A percentile compares a stretch with the other conserved stretches of the same genome.
Evolutionary conservation across 495 filamentous ascomycete species (phyloP).

Genomic region (Hypoxylon cercidicola): DNA sequence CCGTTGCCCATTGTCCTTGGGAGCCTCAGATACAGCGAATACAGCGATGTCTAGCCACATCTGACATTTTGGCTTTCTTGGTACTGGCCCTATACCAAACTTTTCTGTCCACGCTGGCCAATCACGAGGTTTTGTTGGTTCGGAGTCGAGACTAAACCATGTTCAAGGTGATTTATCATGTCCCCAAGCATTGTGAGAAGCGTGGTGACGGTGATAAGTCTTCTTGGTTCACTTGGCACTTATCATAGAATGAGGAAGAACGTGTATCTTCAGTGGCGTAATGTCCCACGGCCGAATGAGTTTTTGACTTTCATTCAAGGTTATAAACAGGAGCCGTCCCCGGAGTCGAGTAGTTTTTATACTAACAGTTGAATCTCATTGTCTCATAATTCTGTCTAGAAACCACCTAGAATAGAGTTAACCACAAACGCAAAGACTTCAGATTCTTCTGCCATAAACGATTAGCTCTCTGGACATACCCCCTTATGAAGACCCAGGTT

Average conservation of each 20-base stretch:
- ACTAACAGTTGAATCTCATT: not conserved
- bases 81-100: slow-evolving; percentile 14
- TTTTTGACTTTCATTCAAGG: slow-evolving; percentile 3
- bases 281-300: slow-evolving; percentile 6
- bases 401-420: not conserved
- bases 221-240: slow-evolving; percentile 41
- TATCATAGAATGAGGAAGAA: slow-evolving; percentile 25
- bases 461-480: slow-evolving; percentile 7
- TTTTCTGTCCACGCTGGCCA: slow-evolving; percentile 6
- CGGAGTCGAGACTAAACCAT: slow-evolving; percentile 15
- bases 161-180: slow-evolving; percentile 23
- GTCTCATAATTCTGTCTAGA: not conserved
- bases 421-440: slow-evolving; percentile 11
- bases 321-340: slow-evolving; percentile 27
- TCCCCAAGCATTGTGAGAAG: slow-evolving; percentile 14
- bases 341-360: slow-evolving; percentile 2
- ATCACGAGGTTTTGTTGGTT: slow-evolving; percentile 3
- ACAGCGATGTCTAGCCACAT: slow-evolving; percentile 12
- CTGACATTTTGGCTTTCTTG: slow-evolving; percentile 39
- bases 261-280: slow-evolving; percentile 15
- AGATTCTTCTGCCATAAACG: slow-evolving; percentile 5
- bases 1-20: slow-evolving; percentile 16
- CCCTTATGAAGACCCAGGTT: slow-evolving; percentile 20
- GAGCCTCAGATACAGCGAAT: slow-evolving; percentile 36
- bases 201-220: slow-evolving; percentile 33